These are phyloP conservation scores for Petunia axillaris DNA, from an alignment of 257 asterid species.

Conservation along the genomic window DNA sequence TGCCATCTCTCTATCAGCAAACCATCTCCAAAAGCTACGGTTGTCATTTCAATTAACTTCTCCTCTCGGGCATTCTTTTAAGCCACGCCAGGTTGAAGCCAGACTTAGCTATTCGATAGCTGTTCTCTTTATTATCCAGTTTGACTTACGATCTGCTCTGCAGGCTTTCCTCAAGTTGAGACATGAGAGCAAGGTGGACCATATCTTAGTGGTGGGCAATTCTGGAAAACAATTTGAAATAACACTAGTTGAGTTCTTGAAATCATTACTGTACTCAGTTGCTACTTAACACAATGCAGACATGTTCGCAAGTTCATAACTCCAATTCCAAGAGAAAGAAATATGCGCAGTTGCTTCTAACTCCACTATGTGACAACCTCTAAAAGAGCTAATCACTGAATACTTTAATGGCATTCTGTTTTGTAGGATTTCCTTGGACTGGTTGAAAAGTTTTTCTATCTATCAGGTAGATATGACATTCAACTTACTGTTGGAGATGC, in stretches of 20 bases:
- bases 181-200: slow-evolving; percentile 89
- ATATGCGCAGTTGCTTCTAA: slow-evolving; percentile 15
- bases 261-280: slow-evolving; percentile 27
- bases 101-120: slow-evolving; percentile 19
- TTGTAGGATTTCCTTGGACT: slow-evolving; percentile 97
- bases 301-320: neutral
- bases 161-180: slow-evolving; percentile 87
- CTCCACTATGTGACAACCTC: neutral
- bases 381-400: slow-evolving; percentile 11
- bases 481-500: slow-evolving; percentile 90
- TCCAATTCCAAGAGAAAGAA: slow-evolving; percentile 16
- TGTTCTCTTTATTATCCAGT: slow-evolving; percentile 11
- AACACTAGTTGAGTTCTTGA: slow-evolving; percentile 62
- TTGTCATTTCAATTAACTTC: slow-evolving; percentile 72
- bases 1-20: slow-evolving; percentile 71
- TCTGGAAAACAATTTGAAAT: slow-evolving; percentile 74
- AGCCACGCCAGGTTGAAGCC: slow-evolving; percentile 84
- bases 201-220: slow-evolving; percentile 79
- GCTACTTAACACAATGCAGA: neutral
- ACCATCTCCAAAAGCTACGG: slow-evolving; percentile 90
- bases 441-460: slow-evolving; percentile 86
- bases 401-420: slow-evolving; percentile 31
- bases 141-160: slow-evolving; percentile 27
- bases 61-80: slow-evolving; percentile 74
- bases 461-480: slow-evolving; percentile 85